Base-by-base conservation (phyloP, 768 basidiomycete species). In the Hysterangium stoloniferum region DNA sequence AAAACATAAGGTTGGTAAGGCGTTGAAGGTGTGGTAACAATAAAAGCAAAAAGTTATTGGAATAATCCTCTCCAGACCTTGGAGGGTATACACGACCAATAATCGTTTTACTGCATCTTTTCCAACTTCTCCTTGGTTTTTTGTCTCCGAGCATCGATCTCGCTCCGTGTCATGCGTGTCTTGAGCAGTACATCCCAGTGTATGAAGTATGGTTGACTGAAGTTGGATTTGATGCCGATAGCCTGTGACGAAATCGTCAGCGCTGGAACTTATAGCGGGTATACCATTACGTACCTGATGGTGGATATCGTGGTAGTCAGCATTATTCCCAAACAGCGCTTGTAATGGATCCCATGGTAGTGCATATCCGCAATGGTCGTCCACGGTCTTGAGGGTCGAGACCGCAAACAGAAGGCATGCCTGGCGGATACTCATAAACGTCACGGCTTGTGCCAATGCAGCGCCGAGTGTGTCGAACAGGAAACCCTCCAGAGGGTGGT, bases 251-350 rank as follows among this genome's bases (percentile, higher is more conserved):
- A 52, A 13, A 33, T n/a, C 41, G 53, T 22, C 41, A 48, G 31
- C 32, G 20, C 28, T 34, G 37, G 11, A 27, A 32, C 4, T 1
- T 6, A 43, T 1, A 15, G 36, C 15, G 13, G 24, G 46, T 3
- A 25, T 17, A 9, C 24, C 1, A 24, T 2, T 24, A 12, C 67
- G 59, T 52, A 85, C 87, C 74, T 94, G 92, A 65, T 97, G 95
- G 61, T 98, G 95, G 54, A 98, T 96, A 65, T 97, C 95, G 64
- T 97, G 95, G 66, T 95, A 99, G 66, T 95, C 90, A 1, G 93
- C 86, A 63, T 91, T 96, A 64, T 99, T 99, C 3, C 74, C 68
- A 44, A 82, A 87, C 49, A 97, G 55, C 60, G 88, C 60, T 65
- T 98, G 95, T 24, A 93, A 67, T 0, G 94, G 96, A 60, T 99